Evolutionary conservation across 805 yeast genomes (phyloP).

Genomic region (Kuraishia ogatae): DNA sequence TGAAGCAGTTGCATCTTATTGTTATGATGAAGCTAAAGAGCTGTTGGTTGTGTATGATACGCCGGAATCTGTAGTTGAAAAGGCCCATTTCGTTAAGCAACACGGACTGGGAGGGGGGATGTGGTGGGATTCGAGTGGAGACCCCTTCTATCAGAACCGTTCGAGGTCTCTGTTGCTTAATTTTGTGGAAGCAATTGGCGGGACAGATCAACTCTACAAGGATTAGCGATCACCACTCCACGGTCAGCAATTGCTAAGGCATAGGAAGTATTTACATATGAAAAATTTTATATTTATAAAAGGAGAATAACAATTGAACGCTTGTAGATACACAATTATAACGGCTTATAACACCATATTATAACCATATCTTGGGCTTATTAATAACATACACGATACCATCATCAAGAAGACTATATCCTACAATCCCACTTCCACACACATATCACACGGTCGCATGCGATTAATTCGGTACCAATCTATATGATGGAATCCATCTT

Average conservation of each 20-base stretch:
- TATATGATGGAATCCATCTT: constrained; percentile 85
- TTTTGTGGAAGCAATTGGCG: constrained; percentile 19
- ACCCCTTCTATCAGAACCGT: constrained; percentile 24
- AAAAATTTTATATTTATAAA: too few relatives aligned
- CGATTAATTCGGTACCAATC: constrained; percentile 2
- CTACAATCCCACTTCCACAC: neutral
- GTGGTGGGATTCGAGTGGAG: constrained; percentile 95
- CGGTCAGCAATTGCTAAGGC: too few relatives aligned
- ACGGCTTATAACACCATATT: neutral
- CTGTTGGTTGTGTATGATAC: constrained; percentile 63
- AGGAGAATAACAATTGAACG: neutral
- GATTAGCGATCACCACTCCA: too few relatives aligned
- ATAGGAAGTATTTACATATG: too few relatives aligned
- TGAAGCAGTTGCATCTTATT: constrained; percentile 42
- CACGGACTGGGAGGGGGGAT: constrained; percentile 70
- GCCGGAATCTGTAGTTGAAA: constrained; percentile 37
- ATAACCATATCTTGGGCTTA: neutral
- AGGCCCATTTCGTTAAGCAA: constrained; percentile 48
- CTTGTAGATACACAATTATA: neutral
- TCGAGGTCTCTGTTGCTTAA: constrained; percentile 32
- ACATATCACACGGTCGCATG: neutral
- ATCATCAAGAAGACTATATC: neutral
- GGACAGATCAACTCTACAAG: neutral
- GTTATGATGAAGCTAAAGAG: constrained; percentile 28
- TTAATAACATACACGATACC: neutral